phyloP scores from a whole-genome alignment of 225 moss, liverwort and hornwort genomes.

The Physcomitrium patens region DNA sequence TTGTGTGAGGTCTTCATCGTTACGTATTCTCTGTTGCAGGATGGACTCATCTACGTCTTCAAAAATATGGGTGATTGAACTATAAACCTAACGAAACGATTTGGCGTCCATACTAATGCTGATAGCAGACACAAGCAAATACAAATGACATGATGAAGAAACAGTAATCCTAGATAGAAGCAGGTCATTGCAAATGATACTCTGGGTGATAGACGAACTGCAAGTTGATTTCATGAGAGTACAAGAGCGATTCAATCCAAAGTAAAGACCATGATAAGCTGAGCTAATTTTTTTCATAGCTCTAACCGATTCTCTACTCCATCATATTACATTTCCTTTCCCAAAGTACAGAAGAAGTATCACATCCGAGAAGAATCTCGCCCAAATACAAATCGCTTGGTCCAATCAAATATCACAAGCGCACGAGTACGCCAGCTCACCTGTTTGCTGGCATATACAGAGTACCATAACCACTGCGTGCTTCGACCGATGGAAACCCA shows the following conservation, averaged over 20 bases:
- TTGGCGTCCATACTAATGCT: neutral
- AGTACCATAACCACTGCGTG: constrained; percentile 98
- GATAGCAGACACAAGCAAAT: neutral
- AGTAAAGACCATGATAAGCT: constrained; percentile 13
- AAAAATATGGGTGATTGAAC: too few relatives aligned
- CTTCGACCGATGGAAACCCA: constrained; percentile 98
- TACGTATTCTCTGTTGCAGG: too few relatives aligned
- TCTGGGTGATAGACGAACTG: constrained; percentile 9
- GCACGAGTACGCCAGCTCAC: constrained; percentile 91
- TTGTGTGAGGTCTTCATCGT: too few relatives aligned
- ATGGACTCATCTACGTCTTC: too few relatives aligned
- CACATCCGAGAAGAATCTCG: constrained; percentile 86
- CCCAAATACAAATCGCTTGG: constrained; percentile 76
- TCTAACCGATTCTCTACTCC: constrained; percentile 22
- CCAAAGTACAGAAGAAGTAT: constrained; percentile 26
- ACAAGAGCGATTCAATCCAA: constrained; percentile 26
- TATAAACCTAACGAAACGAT: neutral
- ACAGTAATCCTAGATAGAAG: neutral
- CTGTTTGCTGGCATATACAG: constrained; percentile 93
- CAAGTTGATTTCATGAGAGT: constrained; percentile 18
- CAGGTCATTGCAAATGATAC: neutral
- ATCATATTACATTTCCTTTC: neutral
- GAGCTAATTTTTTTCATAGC: constrained; percentile 4
- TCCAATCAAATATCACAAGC: constrained; percentile 80
- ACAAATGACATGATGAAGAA: constrained; percentile 24